phyloP scores from a whole-genome alignment of 306 rosid species.

The Herpetospermum pedunculosum region DNA sequence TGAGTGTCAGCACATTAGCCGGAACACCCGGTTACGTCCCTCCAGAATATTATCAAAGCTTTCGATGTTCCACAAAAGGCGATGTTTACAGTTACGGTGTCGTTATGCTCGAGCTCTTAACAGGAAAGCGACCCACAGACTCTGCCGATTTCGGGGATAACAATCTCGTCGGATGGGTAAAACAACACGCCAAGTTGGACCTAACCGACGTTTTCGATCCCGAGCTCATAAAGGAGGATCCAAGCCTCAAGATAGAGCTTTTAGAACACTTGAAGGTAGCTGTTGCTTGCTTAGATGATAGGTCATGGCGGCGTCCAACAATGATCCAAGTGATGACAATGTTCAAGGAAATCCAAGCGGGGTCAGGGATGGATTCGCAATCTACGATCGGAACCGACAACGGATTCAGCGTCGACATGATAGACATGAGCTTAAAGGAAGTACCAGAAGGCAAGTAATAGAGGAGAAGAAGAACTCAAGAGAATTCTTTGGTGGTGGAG shows the following conservation, averaged over 20 bases:
- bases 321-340: conserved; percentile 86
- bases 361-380: conserved; percentile 75
- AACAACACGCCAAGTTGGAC: conserved; percentile 72
- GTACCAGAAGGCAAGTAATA: conserved; percentile 66
- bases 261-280: conserved; percentile 79
- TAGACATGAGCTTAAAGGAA: conserved; percentile 85
- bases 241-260: conserved; percentile 68
- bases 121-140: conserved; percentile 82
- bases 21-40: conserved; percentile 98
- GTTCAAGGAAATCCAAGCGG: conserved; percentile 94
- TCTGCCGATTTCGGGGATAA: conserved; percentile 91
- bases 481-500: not conserved
- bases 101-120: conserved; percentile 76
- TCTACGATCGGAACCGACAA: conserved; percentile 60
- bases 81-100: conserved; percentile 95
- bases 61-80: conserved; percentile 80
- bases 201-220: conserved; percentile 71
- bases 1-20: conserved; percentile 91
- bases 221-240: conserved; percentile 79
- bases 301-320: conserved; percentile 67
- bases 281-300: conserved; percentile 75
- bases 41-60: conserved; percentile 95
- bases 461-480: not conserved
- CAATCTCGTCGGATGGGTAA: conserved; percentile 98
- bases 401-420: conserved; percentile 51